These are phyloP conservation scores for Ganoderma sp. DNA, from an alignment of 1,284 basidiomycete species.

Conservation along the genomic window DNA sequence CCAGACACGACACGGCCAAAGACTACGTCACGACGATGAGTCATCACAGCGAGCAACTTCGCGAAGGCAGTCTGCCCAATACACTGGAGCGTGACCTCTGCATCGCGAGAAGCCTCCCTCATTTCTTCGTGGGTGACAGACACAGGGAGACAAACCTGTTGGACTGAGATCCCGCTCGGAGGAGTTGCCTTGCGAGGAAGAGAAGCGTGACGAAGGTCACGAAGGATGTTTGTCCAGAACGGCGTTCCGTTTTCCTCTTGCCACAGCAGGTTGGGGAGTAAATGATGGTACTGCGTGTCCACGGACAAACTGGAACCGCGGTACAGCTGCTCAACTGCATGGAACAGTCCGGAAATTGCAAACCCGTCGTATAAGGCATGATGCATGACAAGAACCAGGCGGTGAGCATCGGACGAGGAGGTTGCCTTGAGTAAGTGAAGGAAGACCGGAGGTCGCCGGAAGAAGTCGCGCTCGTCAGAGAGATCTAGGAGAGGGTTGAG, in stretches of 20 bases:
- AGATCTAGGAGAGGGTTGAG: conserved; percentile 23
- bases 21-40: conserved; percentile 45
- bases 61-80: conserved; percentile 52
- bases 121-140: conserved; percentile 14
- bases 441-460: conserved; percentile 45
- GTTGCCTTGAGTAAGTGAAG: conserved; percentile 35
- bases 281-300: conserved; percentile 44
- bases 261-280: conserved; percentile 42
- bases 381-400: conserved; percentile 52
- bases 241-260: conserved; percentile 48
- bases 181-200: conserved; percentile 27
- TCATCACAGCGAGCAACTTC: conserved; percentile 46
- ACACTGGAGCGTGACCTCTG: conserved; percentile 44
- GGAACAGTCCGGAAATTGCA: conserved; percentile 47
- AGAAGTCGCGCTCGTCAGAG: conserved; percentile 30
- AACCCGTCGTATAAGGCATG: conserved; percentile 60
- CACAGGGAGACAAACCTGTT: conserved; percentile 18
- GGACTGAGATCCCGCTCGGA: conserved; percentile 2
- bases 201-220: conserved; percentile 35
- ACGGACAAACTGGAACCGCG: conserved; percentile 28
- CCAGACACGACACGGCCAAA: conserved; percentile 59
- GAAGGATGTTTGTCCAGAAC: conserved; percentile 48
- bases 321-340: conserved; percentile 45
- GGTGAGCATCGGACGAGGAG: conserved; percentile 24
- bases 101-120: conserved; percentile 15